Evolutionary conservation across 2,329 filamentous ascomycete species (phyloP), one percentile per base, ranked within the genome.

Genomic region (Aspergillus japonicus): DNA sequence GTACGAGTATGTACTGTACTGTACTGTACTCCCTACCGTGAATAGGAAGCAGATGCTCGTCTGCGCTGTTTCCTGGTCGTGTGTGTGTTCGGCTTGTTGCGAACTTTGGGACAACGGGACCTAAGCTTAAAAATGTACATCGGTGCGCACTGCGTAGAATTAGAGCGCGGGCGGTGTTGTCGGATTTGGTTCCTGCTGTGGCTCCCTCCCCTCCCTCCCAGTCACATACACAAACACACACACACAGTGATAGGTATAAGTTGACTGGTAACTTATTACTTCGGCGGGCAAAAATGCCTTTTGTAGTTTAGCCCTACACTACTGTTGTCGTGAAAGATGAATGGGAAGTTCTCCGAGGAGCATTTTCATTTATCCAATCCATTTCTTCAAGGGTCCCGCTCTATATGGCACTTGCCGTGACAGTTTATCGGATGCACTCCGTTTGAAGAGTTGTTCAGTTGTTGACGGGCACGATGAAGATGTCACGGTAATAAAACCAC

Each of bases 361-460:
- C 3, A 33, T 52, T 52, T n/a, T 8, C 16, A 23, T 8, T 19
- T 14, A 21, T 12, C 31, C 31, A 31, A 23, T 23, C 31, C 6
- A 24, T 26, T 26, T 11, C 35, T 26, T 51, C 50, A 42, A 55
- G 53, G 53, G 53, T 55, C 53, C 53, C 33, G 50, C 57, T 47
- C 57, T 54, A 60, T 57, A 57, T 60, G 57, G 60, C 49, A 23
- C 47, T 39, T 62, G 50, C 60, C 60, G 57, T 57, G 57, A 57
- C 47, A 60, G 19, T 56, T 47, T 42, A 47, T 50, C 54, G 54
- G 47, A 16, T 55, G 50, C 52, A 60, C 60, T 42, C 60, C 26
- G 7, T 8, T 29, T 8, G 7, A 3, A 29, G 26, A 29, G 26
- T 29, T 10, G 54, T 35, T 60, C 42, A 35, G 33, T 10, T 35